Evolutionary conservation across 164 flowering plant genomes (phyloP), one percentile per base, ranked within the genome.

Genomic region (Tetrastigma voinierianum): DNA sequence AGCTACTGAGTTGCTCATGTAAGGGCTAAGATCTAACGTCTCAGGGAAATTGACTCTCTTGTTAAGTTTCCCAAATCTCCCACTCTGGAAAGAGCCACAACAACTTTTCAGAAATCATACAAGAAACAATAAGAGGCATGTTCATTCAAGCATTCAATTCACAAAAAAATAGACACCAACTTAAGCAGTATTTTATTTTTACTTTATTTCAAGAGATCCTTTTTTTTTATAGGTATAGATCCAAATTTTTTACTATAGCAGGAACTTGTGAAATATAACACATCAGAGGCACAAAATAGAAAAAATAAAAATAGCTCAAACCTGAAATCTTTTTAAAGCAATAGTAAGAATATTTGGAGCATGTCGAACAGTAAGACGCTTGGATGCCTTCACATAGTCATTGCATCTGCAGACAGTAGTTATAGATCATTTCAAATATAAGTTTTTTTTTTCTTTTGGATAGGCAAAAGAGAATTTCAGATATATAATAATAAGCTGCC

Each of bases 311-410:
- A 43, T 18, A 58, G n/a, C 21, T 16, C 51, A 59, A 21, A 92
- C 99, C 97, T 90, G 97, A 77, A 95, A 95, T 81, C 99, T 80
- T 80, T 95, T 95, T 59, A 95, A 83, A 44, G 97, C 96, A 73
- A 95, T 84, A 14, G 99, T 95, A 48, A 95, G 97, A 66, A 95
- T 83, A 65, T 95, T 95, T 67, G 99, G 99, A 69, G 96, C 88
- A 54, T 64, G 74, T 60, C 68, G 80, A 59, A 95, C 70, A 12
- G 87, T 84, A 11, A 95, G 87, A 45, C 91, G 92, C 80, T 95
- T 95, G 84, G 87, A 83, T 43, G 99, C 99, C 80, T 71, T 86
- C 72, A 92, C 99, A 82, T 95, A 95, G 70, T 81, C 96, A 74
- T 86, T 87, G 76, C 99, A 95, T 72, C 97, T 95, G 87, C 63